Evolutionary conservation across 768 basidiomycete species (phyloP).

Genomic region (Agaricus blazei): DNA sequence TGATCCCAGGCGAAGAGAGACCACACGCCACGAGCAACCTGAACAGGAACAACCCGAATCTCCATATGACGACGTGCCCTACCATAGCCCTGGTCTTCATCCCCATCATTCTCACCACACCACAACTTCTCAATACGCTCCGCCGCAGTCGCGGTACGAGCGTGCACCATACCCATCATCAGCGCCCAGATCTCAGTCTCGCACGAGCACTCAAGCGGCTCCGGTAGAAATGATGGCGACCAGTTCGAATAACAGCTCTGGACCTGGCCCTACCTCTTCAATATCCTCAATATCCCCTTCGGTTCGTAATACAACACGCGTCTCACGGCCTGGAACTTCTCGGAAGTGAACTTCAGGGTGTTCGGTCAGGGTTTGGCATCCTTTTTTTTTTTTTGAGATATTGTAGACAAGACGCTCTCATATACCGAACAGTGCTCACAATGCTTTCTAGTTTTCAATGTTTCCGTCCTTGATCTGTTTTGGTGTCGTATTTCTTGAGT

Average conservation of each 20-base stretch:
- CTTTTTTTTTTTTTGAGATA: not conserved
- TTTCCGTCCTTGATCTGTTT: no score
- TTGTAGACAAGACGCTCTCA: no score
- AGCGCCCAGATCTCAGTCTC: not conserved
- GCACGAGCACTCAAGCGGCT: not conserved
- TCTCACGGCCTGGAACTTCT: not conserved
- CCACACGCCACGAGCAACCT: not conserved
- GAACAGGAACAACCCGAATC: not conserved
- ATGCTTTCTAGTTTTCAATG: no score
- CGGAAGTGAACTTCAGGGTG: constrained; percentile 2
- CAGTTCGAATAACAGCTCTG: constrained; percentile 11
- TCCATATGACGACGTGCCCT: constrained; percentile 4
- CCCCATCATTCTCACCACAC: constrained; percentile 6
- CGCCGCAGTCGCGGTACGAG: not conserved
- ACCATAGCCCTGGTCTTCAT: constrained; percentile 7
- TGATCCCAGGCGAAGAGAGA: not conserved
- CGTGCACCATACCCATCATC: not conserved
- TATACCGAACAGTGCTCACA: no score
- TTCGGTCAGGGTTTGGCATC: not conserved
- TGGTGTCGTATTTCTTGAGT: no score
- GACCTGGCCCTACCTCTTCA: constrained; percentile 3
- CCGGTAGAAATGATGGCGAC: not conserved
- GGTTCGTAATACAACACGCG: constrained; percentile 1
- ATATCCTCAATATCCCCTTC: constrained; percentile 8
- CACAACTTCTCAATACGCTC: not conserved